Base-by-base conservation (phyloP, 495 filamentous ascomycete species). In the Neurospora sp. region DNA sequence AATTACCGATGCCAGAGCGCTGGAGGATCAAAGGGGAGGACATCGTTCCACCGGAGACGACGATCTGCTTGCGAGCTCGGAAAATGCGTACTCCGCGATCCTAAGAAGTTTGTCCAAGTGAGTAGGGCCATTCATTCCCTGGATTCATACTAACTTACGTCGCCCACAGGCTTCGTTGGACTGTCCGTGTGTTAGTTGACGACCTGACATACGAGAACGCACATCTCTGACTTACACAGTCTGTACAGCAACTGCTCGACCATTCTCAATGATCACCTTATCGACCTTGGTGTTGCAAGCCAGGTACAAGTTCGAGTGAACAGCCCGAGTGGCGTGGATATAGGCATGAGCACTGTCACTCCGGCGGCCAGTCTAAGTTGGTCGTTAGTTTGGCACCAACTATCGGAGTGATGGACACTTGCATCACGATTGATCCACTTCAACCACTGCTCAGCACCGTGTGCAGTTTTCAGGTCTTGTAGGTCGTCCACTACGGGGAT, bases 251-350 rank as follows among this genome's bases (percentile, higher is more conserved):
- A 91, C 89, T 5, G 91, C 90, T 40, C 86, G 82, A 39, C 87
- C 89, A 73, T 91, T 87, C 72, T 94, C 91, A 69, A 95, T 88
- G 72, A 94, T 91, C 16, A 93, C 83, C 79, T 91, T 93, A 77
- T 93, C 91, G n/a, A 92, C 88, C 79, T 94, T 95, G 76, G 91
- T 94, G 81, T 93, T 92, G 80, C 88, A 90, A 74, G 89, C 88
- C 1, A 95, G 84, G 76, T 93, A 92, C 35, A 95, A 82, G 78
- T 94, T 95, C 68, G 83, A 83, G 77, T 93, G 80, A 35, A 88
- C 87, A 22, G 88, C 83, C 73, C 89, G 86, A 9, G 90, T 92
- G 37, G 89, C 89, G 77, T 93, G 90, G 40, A 93, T 86, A 73
- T 93, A 93, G 1, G 89, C 90, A 74, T 92, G 92, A n/a, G 92